Percentiles rank a stretch among this genome's conserved stretches.
phyloP scores from a whole-genome alignment of 2,329 filamentous ascomycete genomes.

The Ophiostoma sp. region DNA sequence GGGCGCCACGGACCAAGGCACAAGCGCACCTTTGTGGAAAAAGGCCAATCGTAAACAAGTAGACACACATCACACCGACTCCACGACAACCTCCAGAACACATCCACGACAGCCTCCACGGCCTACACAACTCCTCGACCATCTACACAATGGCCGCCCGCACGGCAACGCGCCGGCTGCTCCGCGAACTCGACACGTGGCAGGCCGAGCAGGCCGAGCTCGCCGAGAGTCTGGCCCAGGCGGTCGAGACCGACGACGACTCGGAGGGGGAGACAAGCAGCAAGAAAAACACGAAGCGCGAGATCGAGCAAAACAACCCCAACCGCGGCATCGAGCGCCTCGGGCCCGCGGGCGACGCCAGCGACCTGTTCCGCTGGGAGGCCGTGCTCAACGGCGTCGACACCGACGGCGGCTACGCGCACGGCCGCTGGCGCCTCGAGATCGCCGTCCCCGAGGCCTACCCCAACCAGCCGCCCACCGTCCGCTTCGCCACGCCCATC shows the following conservation, averaged over 20 bases:
- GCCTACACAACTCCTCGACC: too few relatives aligned
- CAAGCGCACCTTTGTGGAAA: conserved; percentile 12
- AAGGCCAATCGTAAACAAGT: not conserved
- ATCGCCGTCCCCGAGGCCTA: conserved; percentile 74
- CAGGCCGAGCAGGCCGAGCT: conserved; percentile 41
- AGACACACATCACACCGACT: not conserved
- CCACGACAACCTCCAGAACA: not conserved
- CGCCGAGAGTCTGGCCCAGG: not conserved
- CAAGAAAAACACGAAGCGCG: not conserved
- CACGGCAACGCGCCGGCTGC: conserved; percentile 51
- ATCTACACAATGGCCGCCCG: conserved; percentile 34
- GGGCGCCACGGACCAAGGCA: not conserved
- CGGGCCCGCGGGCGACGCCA: conserved; percentile 46
- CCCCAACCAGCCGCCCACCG: conserved; percentile 68
- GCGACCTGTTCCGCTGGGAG: conserved; percentile 54
- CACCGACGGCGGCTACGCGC: conserved; percentile 53
- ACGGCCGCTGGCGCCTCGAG: conserved; percentile 74
- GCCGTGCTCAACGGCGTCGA: conserved; percentile 56
- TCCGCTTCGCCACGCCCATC: conserved; percentile 77
- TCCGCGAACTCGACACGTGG: conserved; percentile 55
- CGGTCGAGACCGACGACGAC: conserved; percentile 13
- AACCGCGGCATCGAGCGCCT: conserved; percentile 52
- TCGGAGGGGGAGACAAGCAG: not conserved
- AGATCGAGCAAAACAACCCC: conserved; percentile 22
- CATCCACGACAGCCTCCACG: too few relatives aligned